phyloP scores from a whole-genome alignment of 2,329 filamentous ascomycete species.

The Akanthomyces uredinophilus region DNA sequence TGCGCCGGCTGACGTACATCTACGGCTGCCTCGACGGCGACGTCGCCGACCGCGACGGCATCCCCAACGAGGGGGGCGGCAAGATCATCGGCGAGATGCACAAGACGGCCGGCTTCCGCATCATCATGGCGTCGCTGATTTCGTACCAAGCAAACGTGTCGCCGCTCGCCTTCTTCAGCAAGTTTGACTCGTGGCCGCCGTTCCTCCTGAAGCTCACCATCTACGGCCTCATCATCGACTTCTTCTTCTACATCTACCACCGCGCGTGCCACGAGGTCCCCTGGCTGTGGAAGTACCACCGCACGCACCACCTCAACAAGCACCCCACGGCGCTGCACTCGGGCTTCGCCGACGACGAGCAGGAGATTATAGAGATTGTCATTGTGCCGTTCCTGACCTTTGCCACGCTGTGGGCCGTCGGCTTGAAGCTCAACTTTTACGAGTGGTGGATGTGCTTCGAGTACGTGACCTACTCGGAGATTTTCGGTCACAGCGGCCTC shows the following conservation, averaged over 20 bases:
- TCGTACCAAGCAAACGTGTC: constrained; percentile 19
- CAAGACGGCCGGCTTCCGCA: constrained; percentile 22
- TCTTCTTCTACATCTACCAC: constrained; percentile 39
- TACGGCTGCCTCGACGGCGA: constrained; percentile 26
- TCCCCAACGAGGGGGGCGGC: constrained; percentile 27
- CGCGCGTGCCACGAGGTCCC: constrained; percentile 37
- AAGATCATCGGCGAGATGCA: constrained; percentile 23
- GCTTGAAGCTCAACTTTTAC: constrained; percentile 40
- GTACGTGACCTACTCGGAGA: constrained; percentile 37
- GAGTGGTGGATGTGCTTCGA: constrained; percentile 43
- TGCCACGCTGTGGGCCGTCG: constrained; percentile 27
- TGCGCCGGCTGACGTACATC: constrained; percentile 27
- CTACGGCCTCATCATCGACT: constrained; percentile 36
- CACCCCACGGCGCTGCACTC: constrained; percentile 36
- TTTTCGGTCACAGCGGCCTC: constrained; percentile 36
- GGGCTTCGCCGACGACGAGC: constrained; percentile 38
- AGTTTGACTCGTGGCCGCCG: constrained; percentile 21
- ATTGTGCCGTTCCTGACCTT: constrained; percentile 36
- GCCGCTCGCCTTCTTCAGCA: constrained; percentile 10
- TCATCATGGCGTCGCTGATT: constrained; percentile 22
- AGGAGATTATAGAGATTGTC: constrained; percentile 38
- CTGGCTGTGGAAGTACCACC: constrained; percentile 34
- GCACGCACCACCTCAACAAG: constrained; percentile 41
- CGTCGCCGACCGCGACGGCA: constrained; percentile 29
- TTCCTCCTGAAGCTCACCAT: constrained; percentile 27